These are phyloP conservation scores for Draba incana DNA, from an alignment of 345 rosid genomes.

Conservation along the genomic window DNA sequence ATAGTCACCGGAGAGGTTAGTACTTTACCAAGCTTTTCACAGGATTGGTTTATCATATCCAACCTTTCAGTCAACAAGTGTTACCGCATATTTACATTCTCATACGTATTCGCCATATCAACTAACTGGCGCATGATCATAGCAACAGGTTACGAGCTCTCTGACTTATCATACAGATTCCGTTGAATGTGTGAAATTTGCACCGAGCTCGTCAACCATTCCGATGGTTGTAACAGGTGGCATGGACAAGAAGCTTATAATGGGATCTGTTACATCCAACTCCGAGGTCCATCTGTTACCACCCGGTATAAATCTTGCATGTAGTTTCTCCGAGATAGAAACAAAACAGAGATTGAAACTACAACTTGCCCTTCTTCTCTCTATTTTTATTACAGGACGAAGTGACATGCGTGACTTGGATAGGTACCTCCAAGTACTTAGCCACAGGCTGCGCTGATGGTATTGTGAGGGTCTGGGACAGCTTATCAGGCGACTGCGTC, in stretches of 20 bases:
- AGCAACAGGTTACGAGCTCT: conserved; percentile 76
- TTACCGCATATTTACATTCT: not conserved
- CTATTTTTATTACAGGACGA: conserved; percentile 55
- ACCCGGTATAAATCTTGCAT: conserved; percentile 51
- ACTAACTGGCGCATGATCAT: not conserved
- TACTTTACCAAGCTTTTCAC: no score
- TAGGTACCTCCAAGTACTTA: conserved; percentile 63
- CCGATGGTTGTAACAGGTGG: conserved; percentile 89
- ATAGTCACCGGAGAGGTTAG: conserved; percentile 75
- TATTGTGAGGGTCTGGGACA: conserved; percentile 77
- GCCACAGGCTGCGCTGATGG: conserved; percentile 83
- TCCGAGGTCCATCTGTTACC: conserved; percentile 69
- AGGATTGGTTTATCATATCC: no score
- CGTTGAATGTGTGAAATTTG: conserved; percentile 66
- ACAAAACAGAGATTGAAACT: conserved; percentile 7
- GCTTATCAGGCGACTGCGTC: conserved; percentile 71
- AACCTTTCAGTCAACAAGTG: no score
- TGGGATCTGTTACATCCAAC: conserved; percentile 81
- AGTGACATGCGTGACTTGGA: conserved; percentile 77
- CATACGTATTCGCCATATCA: not conserved
- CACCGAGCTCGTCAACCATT: conserved; percentile 52
- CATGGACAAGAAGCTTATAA: conserved; percentile 77
- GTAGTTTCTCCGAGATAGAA: conserved; percentile 19
- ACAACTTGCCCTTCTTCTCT: not conserved
- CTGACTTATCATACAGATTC: conserved; percentile 69